Percentiles rank a stretch among this genome's conserved stretches.
phyloP scores from a whole-genome alignment of 805 yeast genomes.

The Candida insectorum region DNA sequence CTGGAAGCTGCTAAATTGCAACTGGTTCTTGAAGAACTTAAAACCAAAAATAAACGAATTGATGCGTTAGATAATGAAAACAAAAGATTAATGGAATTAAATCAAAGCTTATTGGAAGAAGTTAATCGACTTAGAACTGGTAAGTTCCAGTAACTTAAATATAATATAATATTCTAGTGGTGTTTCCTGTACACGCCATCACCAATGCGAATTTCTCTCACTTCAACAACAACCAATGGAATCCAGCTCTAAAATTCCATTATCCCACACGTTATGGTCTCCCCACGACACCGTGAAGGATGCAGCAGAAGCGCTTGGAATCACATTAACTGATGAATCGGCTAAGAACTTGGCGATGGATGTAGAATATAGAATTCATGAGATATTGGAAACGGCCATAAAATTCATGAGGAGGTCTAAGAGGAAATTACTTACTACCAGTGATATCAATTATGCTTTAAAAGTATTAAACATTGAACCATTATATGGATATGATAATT shows the following conservation, averaged over 20 bases:
- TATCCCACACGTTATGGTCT: slow-evolving; percentile 93
- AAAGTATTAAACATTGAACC: slow-evolving; percentile 90
- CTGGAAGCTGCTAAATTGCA: too few species aligned
- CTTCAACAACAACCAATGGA: slow-evolving; percentile 22
- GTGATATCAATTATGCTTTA: slow-evolving; percentile 79
- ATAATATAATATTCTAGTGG: not conserved
- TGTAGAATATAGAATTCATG: slow-evolving; percentile 96
- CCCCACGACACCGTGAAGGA: slow-evolving; percentile 96
- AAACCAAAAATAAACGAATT: slow-evolving; percentile 17
- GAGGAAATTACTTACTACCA: slow-evolving; percentile 73
- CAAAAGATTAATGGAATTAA: slow-evolving; percentile 27
- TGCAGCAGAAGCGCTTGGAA: slow-evolving; percentile 89
- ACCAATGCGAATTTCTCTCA: not conserved
- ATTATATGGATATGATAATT: slow-evolving; percentile 77
- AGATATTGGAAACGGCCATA: slow-evolving; percentile 90
- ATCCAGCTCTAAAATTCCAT: slow-evolving; percentile 45
- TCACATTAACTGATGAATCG: slow-evolving; percentile 84
- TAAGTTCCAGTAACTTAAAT: not conserved
- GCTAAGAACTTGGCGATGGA: slow-evolving; percentile 97
- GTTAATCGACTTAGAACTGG: slow-evolving; percentile 6
- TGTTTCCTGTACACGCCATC: not conserved
- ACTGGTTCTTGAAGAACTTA: slow-evolving; percentile 20
- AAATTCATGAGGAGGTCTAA: slow-evolving; percentile 95
- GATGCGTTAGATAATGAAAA: slow-evolving; percentile 24
- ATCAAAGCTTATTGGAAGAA: slow-evolving; percentile 21